A percentile compares a stretch with the other conserved stretches of the same genome.
Evolutionary conservation across 441 rosid genomes (phyloP).

Genomic region (Heliophila coronopifolia): DNA sequence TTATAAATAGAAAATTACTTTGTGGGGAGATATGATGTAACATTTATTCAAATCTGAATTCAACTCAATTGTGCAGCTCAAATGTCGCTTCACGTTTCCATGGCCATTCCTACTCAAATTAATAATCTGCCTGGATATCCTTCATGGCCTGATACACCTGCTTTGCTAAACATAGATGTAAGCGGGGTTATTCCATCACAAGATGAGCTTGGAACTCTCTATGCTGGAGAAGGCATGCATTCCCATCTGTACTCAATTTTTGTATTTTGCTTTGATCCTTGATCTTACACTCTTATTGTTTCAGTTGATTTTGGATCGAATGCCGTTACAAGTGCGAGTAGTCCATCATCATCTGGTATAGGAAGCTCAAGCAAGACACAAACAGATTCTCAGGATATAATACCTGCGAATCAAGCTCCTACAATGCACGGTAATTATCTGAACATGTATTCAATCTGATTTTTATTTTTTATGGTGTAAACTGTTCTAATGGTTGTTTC

Average conservation of each 20-base stretch:
- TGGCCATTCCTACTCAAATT: slow-evolving; percentile 41
- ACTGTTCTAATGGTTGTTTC: slow-evolving; percentile 15
- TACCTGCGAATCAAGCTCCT: slow-evolving; percentile 44
- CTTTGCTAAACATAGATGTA: slow-evolving; percentile 31
- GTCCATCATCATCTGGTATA: slow-evolving; percentile 36
- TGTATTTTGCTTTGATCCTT: background rate
- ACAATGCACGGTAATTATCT: slow-evolving; percentile 49
- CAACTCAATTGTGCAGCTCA: slow-evolving; percentile 39
- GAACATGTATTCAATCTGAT: background rate
- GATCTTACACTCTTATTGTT: too few relatives aligned
- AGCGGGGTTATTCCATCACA: slow-evolving; percentile 29
- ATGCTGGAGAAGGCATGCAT: slow-evolving; percentile 49
- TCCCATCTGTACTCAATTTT: slow-evolving; percentile 3
- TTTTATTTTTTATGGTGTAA: background rate
- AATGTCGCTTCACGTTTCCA: slow-evolving; percentile 47
- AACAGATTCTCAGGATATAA: slow-evolving; percentile 37
- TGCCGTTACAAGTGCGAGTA: slow-evolving; percentile 39
- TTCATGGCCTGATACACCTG: slow-evolving; percentile 56
- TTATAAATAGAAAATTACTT: too few relatives aligned
- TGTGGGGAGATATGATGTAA: too few relatives aligned
- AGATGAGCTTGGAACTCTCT: slow-evolving; percentile 43
- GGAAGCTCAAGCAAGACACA: slow-evolving; percentile 39
- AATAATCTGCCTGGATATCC: slow-evolving; percentile 40
- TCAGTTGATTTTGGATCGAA: slow-evolving; percentile 91
- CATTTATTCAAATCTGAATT: too few relatives aligned